phyloP scores from a whole-genome alignment of 2,329 filamentous ascomycete species.

The Chaetomiaceae sp. region DNA sequence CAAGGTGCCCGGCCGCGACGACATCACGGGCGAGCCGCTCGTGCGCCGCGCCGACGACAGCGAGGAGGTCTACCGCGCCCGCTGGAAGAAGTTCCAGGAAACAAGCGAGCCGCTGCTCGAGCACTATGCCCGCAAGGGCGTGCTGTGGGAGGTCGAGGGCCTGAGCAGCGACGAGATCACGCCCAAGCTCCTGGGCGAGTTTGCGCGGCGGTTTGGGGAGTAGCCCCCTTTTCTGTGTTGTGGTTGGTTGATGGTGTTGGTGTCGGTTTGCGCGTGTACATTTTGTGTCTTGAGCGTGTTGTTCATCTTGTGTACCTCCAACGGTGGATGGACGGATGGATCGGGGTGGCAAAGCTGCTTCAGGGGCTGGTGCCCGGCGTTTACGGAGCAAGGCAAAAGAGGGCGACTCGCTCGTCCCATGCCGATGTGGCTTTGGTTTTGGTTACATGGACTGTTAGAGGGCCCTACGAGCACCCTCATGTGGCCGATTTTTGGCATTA shows the following conservation, averaged over 20 bases:
- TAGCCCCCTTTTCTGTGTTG: too few species aligned
- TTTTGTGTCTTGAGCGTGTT: not conserved
- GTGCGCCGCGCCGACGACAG: slow-evolving; percentile 81
- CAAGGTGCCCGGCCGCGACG: slow-evolving; percentile 73
- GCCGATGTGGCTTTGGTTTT: slow-evolving; percentile 1
- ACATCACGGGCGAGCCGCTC: slow-evolving; percentile 82
- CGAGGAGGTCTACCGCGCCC: slow-evolving; percentile 75
- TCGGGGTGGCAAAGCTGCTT: not conserved
- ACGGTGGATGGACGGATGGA: slow-evolving; percentile 6
- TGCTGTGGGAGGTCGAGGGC: slow-evolving; percentile 82
- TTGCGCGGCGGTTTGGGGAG: slow-evolving; percentile 65
- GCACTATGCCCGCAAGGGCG: slow-evolving; percentile 79
- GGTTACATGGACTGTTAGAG: not conserved
- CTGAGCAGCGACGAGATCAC: slow-evolving; percentile 92
- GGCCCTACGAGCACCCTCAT: too few species aligned
- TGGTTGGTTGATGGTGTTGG: not conserved
- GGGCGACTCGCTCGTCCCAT: not conserved
- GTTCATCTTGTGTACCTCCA: slow-evolving; percentile 8
- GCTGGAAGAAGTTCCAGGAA: slow-evolving; percentile 80
- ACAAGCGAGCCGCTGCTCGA: slow-evolving; percentile 80
- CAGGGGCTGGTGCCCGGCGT: slow-evolving; percentile 6
- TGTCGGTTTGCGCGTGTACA: not conserved
- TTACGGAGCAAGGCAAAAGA: slow-evolving; percentile 3
- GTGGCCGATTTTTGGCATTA: not conserved
- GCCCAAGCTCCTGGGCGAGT: slow-evolving; percentile 79